These are phyloP conservation scores for Lactarius quietus DNA, from an alignment of 768 basidiomycete species.

Conservation along the genomic window DNA sequence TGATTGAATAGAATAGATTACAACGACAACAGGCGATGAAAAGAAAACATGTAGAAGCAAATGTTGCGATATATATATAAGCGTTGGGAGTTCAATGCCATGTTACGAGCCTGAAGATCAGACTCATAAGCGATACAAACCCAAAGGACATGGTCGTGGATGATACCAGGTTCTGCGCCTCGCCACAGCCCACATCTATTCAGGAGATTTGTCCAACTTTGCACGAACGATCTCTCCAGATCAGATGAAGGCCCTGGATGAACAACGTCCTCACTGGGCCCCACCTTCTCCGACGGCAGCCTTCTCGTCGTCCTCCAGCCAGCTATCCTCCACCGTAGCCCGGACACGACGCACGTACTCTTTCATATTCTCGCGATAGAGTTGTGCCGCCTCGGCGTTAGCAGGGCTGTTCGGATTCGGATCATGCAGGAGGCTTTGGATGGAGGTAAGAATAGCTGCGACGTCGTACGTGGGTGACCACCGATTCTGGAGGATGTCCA, in stretches of 20 bases:
- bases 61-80: not conserved
- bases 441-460: slow-evolving; percentile 94
- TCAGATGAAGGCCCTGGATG: not conserved
- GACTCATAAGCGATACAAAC: slow-evolving; percentile 8
- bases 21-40: not conserved
- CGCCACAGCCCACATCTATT: slow-evolving; percentile 4
- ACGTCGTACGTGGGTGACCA: slow-evolving; percentile 99
- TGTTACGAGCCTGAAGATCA: not conserved
- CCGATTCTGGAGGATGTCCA: slow-evolving; percentile 97
- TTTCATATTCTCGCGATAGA: slow-evolving; percentile 98
- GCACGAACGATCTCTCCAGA: slow-evolving; percentile 1
- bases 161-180: not conserved
- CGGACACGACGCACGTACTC: slow-evolving; percentile 94
- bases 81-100: not conserved
- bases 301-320: slow-evolving; percentile 76
- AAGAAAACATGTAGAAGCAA: not conserved
- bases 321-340: slow-evolving; percentile 90
- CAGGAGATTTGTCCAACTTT: not conserved
- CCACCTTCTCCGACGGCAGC: slow-evolving; percentile 51
- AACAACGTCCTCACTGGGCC: slow-evolving; percentile 15
- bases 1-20: not conserved
- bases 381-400: slow-evolving; percentile 95
- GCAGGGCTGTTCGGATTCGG: slow-evolving; percentile 98
- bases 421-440: slow-evolving; percentile 94
- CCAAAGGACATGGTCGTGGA: not conserved